phyloP scores from a whole-genome alignment of 768 basidiomycete species.

The Psilocybe cyanescens region DNA sequence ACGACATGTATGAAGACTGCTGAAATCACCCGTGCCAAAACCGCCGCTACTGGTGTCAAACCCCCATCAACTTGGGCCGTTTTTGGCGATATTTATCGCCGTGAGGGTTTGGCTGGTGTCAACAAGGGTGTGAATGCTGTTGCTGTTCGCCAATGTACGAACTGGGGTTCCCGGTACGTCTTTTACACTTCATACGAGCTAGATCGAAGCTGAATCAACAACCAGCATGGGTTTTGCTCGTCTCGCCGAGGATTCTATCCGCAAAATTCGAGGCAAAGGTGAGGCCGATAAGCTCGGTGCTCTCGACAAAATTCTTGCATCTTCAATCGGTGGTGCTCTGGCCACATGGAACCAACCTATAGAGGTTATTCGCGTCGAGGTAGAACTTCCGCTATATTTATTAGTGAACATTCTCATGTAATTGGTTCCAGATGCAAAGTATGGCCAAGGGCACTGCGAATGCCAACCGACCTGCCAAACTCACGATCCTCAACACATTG shows the following conservation, averaged over 20 bases:
- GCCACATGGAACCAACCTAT: slow-evolving; percentile 99
- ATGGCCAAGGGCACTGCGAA: slow-evolving; percentile 85
- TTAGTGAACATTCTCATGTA: background rate
- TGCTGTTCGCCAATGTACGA: slow-evolving; percentile 89
- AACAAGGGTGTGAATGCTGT: slow-evolving; percentile 99
- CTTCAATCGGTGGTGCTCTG: slow-evolving; percentile 90
- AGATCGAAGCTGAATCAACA: background rate
- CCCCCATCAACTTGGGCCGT: slow-evolving; percentile 94
- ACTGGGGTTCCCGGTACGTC: slow-evolving; percentile 87
- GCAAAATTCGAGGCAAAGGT: slow-evolving; percentile 75
- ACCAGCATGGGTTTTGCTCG: slow-evolving; percentile 95
- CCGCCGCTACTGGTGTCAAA: slow-evolving; percentile 80
- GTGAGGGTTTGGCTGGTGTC: slow-evolving; percentile 93
- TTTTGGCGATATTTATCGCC: slow-evolving; percentile 92
- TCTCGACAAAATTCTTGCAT: slow-evolving; percentile 86
- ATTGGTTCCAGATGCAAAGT: slow-evolving; percentile 90
- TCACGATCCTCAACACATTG: slow-evolving; percentile 90
- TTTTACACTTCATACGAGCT: background rate
- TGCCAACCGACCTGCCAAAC: slow-evolving; percentile 85
- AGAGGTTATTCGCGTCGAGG: slow-evolving; percentile 96
- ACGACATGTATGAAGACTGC: slow-evolving; percentile 99
- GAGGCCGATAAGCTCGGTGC: slow-evolving; percentile 77
- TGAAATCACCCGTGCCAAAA: slow-evolving; percentile 96
- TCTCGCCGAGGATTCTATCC: slow-evolving; percentile 82
- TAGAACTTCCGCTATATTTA: slow-evolving; percentile 30